Conservation (phyloP, 2,329 filamentous ascomycete genomes). For the Colletotrichum tropicale region DNA sequence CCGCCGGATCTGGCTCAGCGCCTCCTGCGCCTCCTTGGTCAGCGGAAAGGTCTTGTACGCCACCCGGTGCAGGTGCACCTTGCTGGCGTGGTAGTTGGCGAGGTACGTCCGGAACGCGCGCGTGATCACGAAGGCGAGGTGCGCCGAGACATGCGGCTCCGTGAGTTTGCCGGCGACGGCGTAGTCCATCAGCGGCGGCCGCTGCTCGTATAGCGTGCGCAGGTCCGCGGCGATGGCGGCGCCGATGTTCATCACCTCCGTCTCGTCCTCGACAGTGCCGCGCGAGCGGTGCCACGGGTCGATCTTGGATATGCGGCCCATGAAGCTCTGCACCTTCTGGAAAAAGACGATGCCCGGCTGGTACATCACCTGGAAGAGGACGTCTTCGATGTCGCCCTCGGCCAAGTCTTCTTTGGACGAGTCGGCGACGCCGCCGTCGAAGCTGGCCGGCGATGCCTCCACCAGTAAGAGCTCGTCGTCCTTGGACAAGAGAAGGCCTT, state of each 20-base stretch:
- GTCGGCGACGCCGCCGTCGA: constrained; percentile 33
- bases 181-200: constrained; percentile 60
- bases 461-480: constrained; percentile 50
- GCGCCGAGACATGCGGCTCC: constrained; percentile 50
- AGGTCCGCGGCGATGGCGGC: constrained; percentile 55
- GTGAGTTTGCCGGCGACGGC: constrained; percentile 56
- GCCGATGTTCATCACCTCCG: constrained; percentile 60
- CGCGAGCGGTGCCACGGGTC: constrained; percentile 61
- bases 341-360: constrained; percentile 62
- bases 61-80: constrained; percentile 61
- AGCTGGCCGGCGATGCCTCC: constrained; percentile 46
- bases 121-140: constrained; percentile 54
- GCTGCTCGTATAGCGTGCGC: constrained; percentile 51
- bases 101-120: constrained; percentile 60
- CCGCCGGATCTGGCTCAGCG: constrained; percentile 52
- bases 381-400: constrained; percentile 49
- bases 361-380: constrained; percentile 58
- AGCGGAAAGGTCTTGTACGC: constrained; percentile 59
- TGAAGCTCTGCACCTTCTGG: constrained; percentile 62
- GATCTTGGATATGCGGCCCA: constrained; percentile 60
- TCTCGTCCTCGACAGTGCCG: constrained; percentile 62
- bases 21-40: constrained; percentile 51
- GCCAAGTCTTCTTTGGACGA: constrained; percentile 17
- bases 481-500: constrained; percentile 56
- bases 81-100: constrained; percentile 61